These are phyloP conservation scores for Ogataea naganishii DNA, from an alignment of 805 yeast genomes.

Conservation along the genomic window DNA sequence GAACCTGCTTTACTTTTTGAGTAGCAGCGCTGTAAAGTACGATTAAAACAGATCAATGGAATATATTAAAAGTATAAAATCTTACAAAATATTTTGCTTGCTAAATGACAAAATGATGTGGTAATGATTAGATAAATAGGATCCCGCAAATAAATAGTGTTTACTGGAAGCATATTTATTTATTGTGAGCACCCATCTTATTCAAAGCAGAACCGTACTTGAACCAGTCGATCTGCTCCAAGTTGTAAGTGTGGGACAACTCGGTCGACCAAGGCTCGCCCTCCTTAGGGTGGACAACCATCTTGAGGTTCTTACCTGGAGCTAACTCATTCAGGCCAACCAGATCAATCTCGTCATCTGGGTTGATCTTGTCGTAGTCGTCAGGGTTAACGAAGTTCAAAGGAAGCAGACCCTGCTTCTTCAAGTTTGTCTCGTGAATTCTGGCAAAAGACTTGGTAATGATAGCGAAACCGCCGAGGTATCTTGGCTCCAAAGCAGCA, in stretches of 20 bases:
- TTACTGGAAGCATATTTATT: conserved; percentile 7
- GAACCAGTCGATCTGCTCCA: conserved; percentile 98
- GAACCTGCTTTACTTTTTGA: conserved; percentile 4
- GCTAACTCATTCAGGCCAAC: conserved; percentile 77
- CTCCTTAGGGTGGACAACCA: conserved; percentile 65
- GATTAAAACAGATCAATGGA: conserved; percentile 4
- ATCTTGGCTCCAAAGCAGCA: conserved; percentile 99
- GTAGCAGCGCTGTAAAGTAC: conserved; percentile 4
- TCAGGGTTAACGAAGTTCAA: conserved; percentile 84
- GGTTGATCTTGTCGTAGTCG: conserved; percentile 90
- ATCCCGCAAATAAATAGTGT: conserved; percentile 1
- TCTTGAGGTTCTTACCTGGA: conserved; percentile 84
- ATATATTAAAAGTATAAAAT: background rate
- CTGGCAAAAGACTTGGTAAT: conserved; percentile 97
- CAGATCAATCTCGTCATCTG: conserved; percentile 83
- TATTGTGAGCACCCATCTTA: conserved; percentile 47
- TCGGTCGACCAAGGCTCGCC: conserved; percentile 84
- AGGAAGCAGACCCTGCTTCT: conserved; percentile 98
- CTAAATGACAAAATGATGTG: background rate
- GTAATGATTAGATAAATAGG: background rate
- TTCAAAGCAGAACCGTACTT: conserved; percentile 98
- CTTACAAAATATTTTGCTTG: conserved; percentile 1
- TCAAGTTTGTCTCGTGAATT: conserved; percentile 98
- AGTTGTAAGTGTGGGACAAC: conserved; percentile 93
- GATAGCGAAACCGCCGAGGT: conserved; percentile 96